Percentiles rank a stretch among this genome's conserved stretches.
These are phyloP conservation scores for Cryoendolithus antarcticus DNA, from an alignment of 2,329 filamentous ascomycete genomes.

Conservation along the genomic window DNA sequence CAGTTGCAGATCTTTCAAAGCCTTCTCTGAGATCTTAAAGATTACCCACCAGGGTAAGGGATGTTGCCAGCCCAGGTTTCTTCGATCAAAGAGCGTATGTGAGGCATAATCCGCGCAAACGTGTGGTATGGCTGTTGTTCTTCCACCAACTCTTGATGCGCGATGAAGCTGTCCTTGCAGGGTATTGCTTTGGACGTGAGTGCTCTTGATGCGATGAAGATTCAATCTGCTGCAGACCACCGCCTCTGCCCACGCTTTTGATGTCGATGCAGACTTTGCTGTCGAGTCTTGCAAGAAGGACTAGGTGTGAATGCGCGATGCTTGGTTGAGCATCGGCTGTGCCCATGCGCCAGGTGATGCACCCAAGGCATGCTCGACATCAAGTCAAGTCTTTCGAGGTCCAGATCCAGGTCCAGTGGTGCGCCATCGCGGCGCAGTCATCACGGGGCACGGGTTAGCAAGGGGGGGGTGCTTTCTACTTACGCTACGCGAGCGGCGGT, in stretches of 20 bases:
- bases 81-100: too few relatives aligned
- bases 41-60: too few relatives aligned
- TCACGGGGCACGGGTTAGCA: slow-evolving; percentile 1
- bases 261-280: not conserved
- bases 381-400: not conserved
- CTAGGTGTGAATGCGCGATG: too few relatives aligned
- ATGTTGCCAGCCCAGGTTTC: too few relatives aligned
- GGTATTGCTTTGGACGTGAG: too few relatives aligned
- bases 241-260: not conserved
- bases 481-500: slow-evolving; percentile 7
- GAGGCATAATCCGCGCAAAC: too few relatives aligned
- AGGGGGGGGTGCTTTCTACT: not conserved
- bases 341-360: not conserved
- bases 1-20: too few relatives aligned
- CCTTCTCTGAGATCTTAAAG: too few relatives aligned
- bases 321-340: not conserved
- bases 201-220: not conserved
- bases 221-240: not conserved
- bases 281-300: not conserved
- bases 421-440: not conserved
- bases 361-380: not conserved
- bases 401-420: slow-evolving; percentile 1
- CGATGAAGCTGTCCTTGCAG: too few relatives aligned
- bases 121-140: too few relatives aligned
- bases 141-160: too few relatives aligned